Evolutionary conservation across 169 alveolate genomes (phyloP), one percentile per base, ranked within the genome.

Genomic region (Eimeria acervulina): DNA sequence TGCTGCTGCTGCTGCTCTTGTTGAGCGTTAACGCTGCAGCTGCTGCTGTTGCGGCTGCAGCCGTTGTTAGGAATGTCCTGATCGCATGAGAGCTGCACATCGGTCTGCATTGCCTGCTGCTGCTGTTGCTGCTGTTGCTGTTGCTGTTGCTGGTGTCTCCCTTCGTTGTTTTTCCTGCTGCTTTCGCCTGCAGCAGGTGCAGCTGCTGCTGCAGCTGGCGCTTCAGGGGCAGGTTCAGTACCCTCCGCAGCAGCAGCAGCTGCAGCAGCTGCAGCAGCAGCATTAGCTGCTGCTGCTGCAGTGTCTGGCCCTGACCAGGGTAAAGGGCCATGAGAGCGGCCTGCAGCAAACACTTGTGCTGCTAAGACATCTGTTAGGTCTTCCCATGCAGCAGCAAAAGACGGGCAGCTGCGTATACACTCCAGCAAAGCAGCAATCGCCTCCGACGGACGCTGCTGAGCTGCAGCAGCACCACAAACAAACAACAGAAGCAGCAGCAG

Each of bases 71-170:
- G 76, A 23, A 23, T 66, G 36, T 15, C 36, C 76, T 66, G 28
- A 15, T 66, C 76, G 76, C 76, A 28, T 66, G 28, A 6, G 36
- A 28, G 76, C 19, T 26, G 76, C 76, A 66, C 19, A 66, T 66
- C 76, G 13, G 76, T 66, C 15, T 66, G 40, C 76, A 66, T 66
- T 26, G 76, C 76, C 76, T 66, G 76, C 76, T 66, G 76, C 76
- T 66, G 40, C 76, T 66, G 40, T 28, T 66, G 76, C 15, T 28
- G 76, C 76, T 66, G 76, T 17, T 66, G 76, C 76, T 28, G 55
- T 12, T 47, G 55, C 55, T 47, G 55, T 47, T 47, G 55, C 12
- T 47, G 55, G 19, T 47, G 55, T 7, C 76, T 23, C 76, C 76
- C 28, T 28, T 66, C 28, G 12, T 47, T 28, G 76, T 17, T 66